phyloP scores from a whole-genome alignment of 768 basidiomycete genomes.

The Sporobolomyces pararoseus region DNA sequence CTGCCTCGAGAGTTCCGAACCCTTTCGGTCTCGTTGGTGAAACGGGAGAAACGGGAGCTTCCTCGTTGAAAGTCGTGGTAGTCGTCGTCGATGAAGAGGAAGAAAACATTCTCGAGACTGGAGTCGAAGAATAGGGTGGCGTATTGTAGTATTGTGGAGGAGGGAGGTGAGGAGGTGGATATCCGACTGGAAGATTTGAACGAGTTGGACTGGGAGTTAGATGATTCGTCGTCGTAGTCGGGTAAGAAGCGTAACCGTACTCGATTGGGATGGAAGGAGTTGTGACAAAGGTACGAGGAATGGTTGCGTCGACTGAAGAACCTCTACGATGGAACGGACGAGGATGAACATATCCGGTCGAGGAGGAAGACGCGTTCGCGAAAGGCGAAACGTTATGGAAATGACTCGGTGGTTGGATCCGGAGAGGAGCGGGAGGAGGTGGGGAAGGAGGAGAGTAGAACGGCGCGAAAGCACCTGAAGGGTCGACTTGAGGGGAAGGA shows the following conservation, averaged over 20 bases:
- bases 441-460: constrained; percentile 4
- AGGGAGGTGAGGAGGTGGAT: background rate
- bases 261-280: background rate
- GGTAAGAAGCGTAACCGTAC: constrained; percentile 2
- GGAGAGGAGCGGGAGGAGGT: background rate
- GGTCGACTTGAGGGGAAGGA: constrained; percentile 14
- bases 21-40: background rate
- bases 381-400: too few species aligned
- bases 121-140: background rate
- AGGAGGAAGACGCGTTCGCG: background rate
- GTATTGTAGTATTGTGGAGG: background rate
- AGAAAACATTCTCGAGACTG: background rate
- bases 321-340: background rate
- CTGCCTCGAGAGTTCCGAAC: background rate
- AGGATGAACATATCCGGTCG: background rate
- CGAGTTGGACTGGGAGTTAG: background rate
- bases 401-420: too few species aligned
- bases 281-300: constrained; percentile 11
- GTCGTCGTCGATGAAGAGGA: constrained; percentile 1
- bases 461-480: background rate
- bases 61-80: background rate
- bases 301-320: constrained; percentile 14
- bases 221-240: background rate
- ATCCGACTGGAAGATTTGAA: background rate
- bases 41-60: background rate